These are phyloP conservation scores for Trichoderma polysporum DNA, from an alignment of 2,329 filamentous ascomycete species.

Conservation along the genomic window DNA sequence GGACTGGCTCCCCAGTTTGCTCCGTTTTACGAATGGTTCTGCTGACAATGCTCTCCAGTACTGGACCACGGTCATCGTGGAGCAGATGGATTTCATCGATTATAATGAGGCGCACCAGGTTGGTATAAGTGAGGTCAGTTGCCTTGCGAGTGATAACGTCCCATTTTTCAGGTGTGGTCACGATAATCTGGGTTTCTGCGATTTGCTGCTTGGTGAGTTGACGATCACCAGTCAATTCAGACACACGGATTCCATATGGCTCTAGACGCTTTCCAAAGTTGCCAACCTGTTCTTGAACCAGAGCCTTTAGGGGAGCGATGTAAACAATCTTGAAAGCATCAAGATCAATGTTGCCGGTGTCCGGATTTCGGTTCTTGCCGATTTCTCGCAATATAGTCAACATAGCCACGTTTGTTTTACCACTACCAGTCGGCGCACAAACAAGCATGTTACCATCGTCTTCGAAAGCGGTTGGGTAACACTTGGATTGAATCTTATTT, in stretches of 20 bases:
- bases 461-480: constrained; percentile 85
- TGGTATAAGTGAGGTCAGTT: constrained; percentile 94
- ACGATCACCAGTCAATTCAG: constrained; percentile 95
- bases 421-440: constrained; percentile 94
- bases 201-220: constrained; percentile 99
- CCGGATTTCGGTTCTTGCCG: constrained; percentile 85
- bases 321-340: constrained; percentile 99
- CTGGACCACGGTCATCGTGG: constrained; percentile 94
- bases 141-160: constrained; percentile 98
- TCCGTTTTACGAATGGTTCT: constrained; percentile 90
- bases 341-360: constrained; percentile 90
- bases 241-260: constrained; percentile 85
- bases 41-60: constrained; percentile 94
- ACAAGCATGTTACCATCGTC: constrained; percentile 97
- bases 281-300: constrained; percentile 96
- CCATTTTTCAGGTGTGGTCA: constrained; percentile 98
- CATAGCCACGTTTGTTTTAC: constrained; percentile 99
- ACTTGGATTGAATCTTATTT: constrained; percentile 94
- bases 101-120: constrained; percentile 91
- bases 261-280: constrained; percentile 93
- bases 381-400: constrained; percentile 93
- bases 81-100: constrained; percentile 98
- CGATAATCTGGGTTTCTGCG: constrained; percentile 94
- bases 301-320: constrained; percentile 90
- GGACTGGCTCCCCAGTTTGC: constrained; percentile 89